phyloP scores from a whole-genome alignment of 2,329 filamentous ascomycete genomes.

The Torrubiellomyces zombiae region DNA sequence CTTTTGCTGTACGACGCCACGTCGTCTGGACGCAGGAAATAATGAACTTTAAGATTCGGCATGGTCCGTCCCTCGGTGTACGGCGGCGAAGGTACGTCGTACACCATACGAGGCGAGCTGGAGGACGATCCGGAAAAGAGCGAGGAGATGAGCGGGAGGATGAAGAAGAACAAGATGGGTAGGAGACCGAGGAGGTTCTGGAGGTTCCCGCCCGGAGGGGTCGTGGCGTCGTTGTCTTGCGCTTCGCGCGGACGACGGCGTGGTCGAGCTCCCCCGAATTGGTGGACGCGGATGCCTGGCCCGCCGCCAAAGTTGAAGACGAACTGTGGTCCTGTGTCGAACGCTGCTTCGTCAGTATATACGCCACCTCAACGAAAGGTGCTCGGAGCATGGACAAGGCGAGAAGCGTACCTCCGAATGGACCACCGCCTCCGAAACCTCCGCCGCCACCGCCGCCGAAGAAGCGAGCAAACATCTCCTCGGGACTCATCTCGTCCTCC shows the following conservation, averaged over 20 bases:
- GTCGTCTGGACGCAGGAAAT: slow-evolving; percentile 71
- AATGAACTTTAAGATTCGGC: slow-evolving; percentile 55
- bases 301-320: slow-evolving; percentile 91
- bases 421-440: slow-evolving; percentile 38
- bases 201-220: slow-evolving; percentile 28
- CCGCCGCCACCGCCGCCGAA: slow-evolving; percentile 64
- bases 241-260: slow-evolving; percentile 57
- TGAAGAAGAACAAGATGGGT: slow-evolving; percentile 76
- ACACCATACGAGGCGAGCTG: slow-evolving; percentile 55
- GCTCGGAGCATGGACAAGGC: background rate
- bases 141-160: slow-evolving; percentile 69
- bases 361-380: background rate
- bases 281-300: slow-evolving; percentile 82
- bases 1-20: slow-evolving; percentile 50
- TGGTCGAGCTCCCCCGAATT: slow-evolving; percentile 72
- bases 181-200: slow-evolving; percentile 58
- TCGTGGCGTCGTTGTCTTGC: slow-evolving; percentile 32
- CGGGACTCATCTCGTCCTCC: slow-evolving; percentile 84
- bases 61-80: slow-evolving; percentile 61
- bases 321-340: slow-evolving; percentile 71
- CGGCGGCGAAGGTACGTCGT: slow-evolving; percentile 53
- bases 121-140: slow-evolving; percentile 42
- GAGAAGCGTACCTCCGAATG: slow-evolving; percentile 23
- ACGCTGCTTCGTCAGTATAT: slow-evolving; percentile 25
- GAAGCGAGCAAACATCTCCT: slow-evolving; percentile 94